Evolutionary conservation across 495 filamentous ascomycete species (phyloP).

Genomic region (Neurospora africana): DNA sequence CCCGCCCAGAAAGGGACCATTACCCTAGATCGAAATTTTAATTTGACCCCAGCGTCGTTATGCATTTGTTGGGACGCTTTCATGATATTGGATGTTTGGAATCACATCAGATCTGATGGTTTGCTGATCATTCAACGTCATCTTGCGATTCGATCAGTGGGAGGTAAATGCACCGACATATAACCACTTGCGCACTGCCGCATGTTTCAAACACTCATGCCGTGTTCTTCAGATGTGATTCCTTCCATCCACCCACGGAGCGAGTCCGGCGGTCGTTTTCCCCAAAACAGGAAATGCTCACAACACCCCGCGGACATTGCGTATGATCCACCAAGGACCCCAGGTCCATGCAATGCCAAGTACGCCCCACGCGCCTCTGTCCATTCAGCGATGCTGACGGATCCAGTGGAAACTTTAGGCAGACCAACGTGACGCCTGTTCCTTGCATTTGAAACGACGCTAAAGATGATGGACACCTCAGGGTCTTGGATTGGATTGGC

Average conservation of each 20-base stretch:
- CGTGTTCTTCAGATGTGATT: neutral
- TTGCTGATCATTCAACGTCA: neutral
- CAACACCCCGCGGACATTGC: neutral
- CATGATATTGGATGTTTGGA: neutral
- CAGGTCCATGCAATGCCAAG: neutral
- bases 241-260: neutral
- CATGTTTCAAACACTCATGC: neutral
- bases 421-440: slow-evolving; percentile 11
- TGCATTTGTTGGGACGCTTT: neutral
- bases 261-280: neutral
- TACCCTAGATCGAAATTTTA: neutral
- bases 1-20: neutral
- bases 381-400: neutral
- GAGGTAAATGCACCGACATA: no score
- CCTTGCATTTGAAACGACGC: slow-evolving; percentile 25
- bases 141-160: neutral
- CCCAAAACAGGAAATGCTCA: neutral
- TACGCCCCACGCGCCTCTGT: slow-evolving; percentile 1
- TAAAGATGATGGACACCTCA: slow-evolving; percentile 2
- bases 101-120: neutral
- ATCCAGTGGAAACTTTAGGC: slow-evolving; percentile 5
- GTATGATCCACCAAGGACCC: neutral
- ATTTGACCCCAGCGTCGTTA: neutral
- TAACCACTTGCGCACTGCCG: neutral
- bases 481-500: neutral